Base-by-base conservation (phyloP, 768 basidiomycete species). In the Agaricus subrufescens region DNA sequence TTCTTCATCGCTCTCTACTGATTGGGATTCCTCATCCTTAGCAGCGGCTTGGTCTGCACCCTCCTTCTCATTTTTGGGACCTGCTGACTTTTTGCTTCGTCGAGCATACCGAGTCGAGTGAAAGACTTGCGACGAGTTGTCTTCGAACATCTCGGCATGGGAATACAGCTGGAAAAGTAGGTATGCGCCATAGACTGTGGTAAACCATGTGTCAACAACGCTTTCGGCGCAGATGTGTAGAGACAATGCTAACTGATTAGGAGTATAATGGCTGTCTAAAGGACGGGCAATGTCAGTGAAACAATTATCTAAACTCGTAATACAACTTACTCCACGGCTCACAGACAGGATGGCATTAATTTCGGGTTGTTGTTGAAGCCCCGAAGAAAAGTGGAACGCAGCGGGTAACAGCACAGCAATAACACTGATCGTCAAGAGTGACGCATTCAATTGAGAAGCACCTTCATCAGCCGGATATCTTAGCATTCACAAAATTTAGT, bases 161-260 rank as follows among this genome's bases (percentile, higher is more conserved):
- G 91, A 89, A 64, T 78, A 86, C 0, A 89, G 76, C 63, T 91
- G 91, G 74, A 92, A 91, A 47, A 84, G 67, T n/a, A 92, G 80
- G 63, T 88, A 91, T n/a, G 76, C 78, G 2, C 62, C 73, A 65
- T 93, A 93, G 57, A 91, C 88, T 91, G 31, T 25, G 59, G n/a
- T 77, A 79, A 34, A 75, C 65, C 50, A 70, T 44, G 15, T n/a
- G 40, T 30, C 9, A 48, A 56, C 27, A 37, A 34, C 14, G 25
- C 9, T 30, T 48, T 30, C 19, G 12, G 5, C 25, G 45, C 12
- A 46, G 25, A 46, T 25, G 45, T 25, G 3, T 5, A 19, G 27
- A 3, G 11, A 29, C 25, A 45, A 38, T 2, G 60, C 84, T 58
- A 67, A 90, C 88, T 86, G 70, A 89, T 77, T 11, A 93, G 78